Evolutionary conservation across 148 eudicot genomes (phyloP), one percentile per base, ranked within the genome.

Genomic region (Gaultheria prostrata): DNA sequence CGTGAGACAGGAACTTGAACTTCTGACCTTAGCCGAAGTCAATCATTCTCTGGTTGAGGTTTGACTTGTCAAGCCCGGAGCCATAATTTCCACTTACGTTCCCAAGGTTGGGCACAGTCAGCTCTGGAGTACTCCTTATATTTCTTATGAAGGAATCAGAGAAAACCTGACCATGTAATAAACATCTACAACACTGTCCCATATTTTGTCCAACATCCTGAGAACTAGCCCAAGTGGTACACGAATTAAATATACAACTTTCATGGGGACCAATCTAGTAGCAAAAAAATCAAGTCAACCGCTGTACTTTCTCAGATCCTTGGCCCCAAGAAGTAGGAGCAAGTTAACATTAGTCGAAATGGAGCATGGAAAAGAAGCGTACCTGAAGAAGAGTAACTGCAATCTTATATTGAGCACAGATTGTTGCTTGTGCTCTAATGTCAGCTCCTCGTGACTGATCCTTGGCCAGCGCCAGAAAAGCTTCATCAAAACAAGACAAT

Each of bases 321-420:
- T 39, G 73, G 70, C 54, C 39, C 17, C 74, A 45, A 65, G 63
- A 70, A 82, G 14, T 39, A 14, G 43, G 17, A 73, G 79, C 67
- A 56, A 75, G 57, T 74, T 72, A 39, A 82, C 39, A 75, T 71
- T 17, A 82, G 45, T 21, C 71, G 20, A 71, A 3, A 49, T 15
- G 33, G 24, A 53, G 67, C 35, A 1, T 28, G 76, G 28, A 26
- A 9, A 51, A 81, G 30, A 70, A 61, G 9, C 74, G 74, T 88
- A 96, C 99, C 98, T 90, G 95, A 80, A 97, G 98, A 85, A 97
- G 97, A 83, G 98, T 93, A 51, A 97, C 99, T 26, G 95, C 99
- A 84, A 93, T 92, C 91, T 97, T 97, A 85, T 97, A 97, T 86
- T 97, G 99, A 73, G 99, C 98, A 90, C 99, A 97, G 67, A 97